Evolutionary conservation across 208 protist species (phyloP).

Genomic region (Kentomonas sorsogonicus): DNA sequence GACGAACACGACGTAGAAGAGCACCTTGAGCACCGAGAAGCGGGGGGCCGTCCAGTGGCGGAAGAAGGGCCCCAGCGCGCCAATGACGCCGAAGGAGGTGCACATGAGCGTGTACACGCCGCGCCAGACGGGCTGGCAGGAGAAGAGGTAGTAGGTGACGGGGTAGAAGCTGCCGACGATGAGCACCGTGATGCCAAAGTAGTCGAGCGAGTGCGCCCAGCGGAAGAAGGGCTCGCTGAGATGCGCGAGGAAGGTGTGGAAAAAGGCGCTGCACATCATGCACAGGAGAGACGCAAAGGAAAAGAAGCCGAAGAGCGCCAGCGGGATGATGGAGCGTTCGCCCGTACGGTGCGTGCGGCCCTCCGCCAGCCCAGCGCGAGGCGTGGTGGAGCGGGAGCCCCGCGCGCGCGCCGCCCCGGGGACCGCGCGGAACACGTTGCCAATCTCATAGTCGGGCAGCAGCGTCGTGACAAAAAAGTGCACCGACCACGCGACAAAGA

Average conservation of each 20-base stretch:
- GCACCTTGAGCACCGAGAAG: slow-evolving; percentile 47
- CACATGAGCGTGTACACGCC: slow-evolving; percentile 74
- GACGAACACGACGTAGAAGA: slow-evolving; percentile 77
- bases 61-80: slow-evolving; percentile 71
- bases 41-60: slow-evolving; percentile 55
- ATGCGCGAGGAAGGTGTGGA: slow-evolving; percentile 72
- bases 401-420: background rate
- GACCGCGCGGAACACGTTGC: slow-evolving; percentile 8
- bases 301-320: slow-evolving; percentile 65
- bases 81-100: slow-evolving; percentile 56
- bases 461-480: slow-evolving; percentile 27
- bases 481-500: slow-evolving; percentile 24
- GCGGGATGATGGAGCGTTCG: slow-evolving; percentile 19
- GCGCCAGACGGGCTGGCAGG: slow-evolving; percentile 57
- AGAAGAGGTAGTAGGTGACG: slow-evolving; percentile 76
- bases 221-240: slow-evolving; percentile 43
- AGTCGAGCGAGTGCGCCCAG: slow-evolving; percentile 69
- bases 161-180: slow-evolving; percentile 79
- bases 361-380: no score
- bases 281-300: slow-evolving; percentile 69
- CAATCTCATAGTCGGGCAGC: slow-evolving; percentile 14
- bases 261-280: slow-evolving; percentile 66
- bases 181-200: slow-evolving; percentile 82
- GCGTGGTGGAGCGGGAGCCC: background rate
- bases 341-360: no score